These are phyloP conservation scores for Globisporangium solare DNA, from an alignment of 352 stramenopile genomes.

Conservation along the genomic window DNA sequence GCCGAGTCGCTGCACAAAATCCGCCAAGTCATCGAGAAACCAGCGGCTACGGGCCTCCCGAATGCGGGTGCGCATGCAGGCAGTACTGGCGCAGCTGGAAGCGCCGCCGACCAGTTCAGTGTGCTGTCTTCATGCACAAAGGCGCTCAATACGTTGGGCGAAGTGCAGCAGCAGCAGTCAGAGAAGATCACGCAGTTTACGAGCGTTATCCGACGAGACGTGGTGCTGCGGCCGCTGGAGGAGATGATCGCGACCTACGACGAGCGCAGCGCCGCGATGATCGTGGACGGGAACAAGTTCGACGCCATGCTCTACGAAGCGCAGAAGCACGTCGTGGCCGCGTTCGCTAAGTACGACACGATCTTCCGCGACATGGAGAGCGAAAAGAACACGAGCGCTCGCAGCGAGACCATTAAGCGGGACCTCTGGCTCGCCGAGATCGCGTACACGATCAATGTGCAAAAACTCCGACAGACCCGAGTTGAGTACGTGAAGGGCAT, in stretches of 20 bases:
- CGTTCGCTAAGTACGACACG: slow-evolving; percentile 55
- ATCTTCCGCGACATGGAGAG: slow-evolving; percentile 60
- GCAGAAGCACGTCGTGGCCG: slow-evolving; percentile 48
- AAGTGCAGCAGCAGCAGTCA: slow-evolving; percentile 72
- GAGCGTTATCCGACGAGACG: slow-evolving; percentile 64
- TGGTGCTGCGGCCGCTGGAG: slow-evolving; percentile 57
- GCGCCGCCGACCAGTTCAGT: slow-evolving; percentile 4
- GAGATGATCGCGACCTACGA: slow-evolving; percentile 70
- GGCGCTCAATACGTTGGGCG: slow-evolving; percentile 51
- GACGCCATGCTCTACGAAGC: slow-evolving; percentile 51
- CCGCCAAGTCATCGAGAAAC: slow-evolving; percentile 45
- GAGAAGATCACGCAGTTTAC: slow-evolving; percentile 80
- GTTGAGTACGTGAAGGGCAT: slow-evolving; percentile 85
- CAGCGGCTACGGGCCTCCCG: slow-evolving; percentile 1
- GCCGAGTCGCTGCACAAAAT: slow-evolving; percentile 65
- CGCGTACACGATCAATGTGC: slow-evolving; percentile 68
- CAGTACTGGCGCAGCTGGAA: neutral
- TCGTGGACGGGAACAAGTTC: slow-evolving; percentile 46
- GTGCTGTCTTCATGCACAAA: slow-evolving; percentile 49
- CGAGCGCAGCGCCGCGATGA: slow-evolving; percentile 45
- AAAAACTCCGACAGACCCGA: slow-evolving; percentile 52
- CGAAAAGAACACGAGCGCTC: slow-evolving; percentile 14
- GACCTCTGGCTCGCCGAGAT: slow-evolving; percentile 76
- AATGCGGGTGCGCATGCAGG: neutral
- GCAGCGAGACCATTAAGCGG: slow-evolving; percentile 15